Evolutionary conservation across 768 basidiomycete species (phyloP).

Genomic region (Hygrocybe punicea): DNA sequence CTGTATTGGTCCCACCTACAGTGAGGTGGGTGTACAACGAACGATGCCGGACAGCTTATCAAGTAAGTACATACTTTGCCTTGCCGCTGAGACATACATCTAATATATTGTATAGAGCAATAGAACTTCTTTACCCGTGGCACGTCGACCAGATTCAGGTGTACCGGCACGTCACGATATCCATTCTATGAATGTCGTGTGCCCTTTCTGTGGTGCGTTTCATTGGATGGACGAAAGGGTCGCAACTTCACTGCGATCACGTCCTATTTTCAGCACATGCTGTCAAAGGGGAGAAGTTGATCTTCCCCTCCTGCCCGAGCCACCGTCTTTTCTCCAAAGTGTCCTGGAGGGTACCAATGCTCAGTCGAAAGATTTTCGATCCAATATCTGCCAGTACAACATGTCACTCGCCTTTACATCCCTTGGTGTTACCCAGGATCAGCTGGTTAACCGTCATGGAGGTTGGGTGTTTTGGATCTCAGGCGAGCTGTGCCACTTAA

Average conservation of each 20-base stretch:
- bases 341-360: constrained; percentile 5
- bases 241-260: neutral
- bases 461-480: constrained; percentile 25
- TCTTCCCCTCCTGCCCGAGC: constrained; percentile 18
- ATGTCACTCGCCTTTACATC: constrained; percentile 41
- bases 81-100: no score
- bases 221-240: constrained; percentile 16
- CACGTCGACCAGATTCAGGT: no score
- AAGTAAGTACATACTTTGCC: no score
- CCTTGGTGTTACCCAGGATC: constrained; percentile 31
- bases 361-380: constrained; percentile 17
- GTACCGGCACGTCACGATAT: neutral
- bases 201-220: constrained; percentile 13
- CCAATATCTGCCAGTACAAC: constrained; percentile 34
- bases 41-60: no score
- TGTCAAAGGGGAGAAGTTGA: constrained; percentile 18
- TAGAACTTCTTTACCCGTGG: no score
- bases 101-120: no score
- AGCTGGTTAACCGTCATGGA: no score
- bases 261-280: constrained; percentile 25
- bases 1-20: no score
- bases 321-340: constrained; percentile 16
- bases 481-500: constrained; percentile 31
- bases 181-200: constrained; percentile 10
- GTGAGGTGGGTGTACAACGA: no score